Base-by-base conservation (phyloP, 2,329 filamentous ascomycete species). In the Massarina eburnea region DNA sequence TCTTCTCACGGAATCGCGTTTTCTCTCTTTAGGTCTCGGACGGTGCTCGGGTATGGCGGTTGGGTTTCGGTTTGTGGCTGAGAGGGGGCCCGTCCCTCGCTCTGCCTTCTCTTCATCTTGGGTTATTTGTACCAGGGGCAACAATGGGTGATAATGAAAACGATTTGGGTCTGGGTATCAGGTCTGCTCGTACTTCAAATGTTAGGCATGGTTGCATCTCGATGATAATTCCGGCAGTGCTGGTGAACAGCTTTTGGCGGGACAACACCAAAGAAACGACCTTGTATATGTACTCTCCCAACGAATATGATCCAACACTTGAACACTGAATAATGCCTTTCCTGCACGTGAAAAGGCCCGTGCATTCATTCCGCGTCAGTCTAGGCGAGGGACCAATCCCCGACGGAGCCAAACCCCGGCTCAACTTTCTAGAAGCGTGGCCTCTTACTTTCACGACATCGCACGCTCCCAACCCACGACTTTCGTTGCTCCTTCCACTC, bases 351-450 rank as follows among this genome's bases (percentile, higher is more conserved):
- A 39, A 18, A 7, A 8, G n/a, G 7, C 6, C 27, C 12, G 27
- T 30, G 9, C 27, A 14, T 42, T 27, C 32, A 41, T 47, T 45
- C 41, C 34, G n/a, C 19, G 8, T 33, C 30, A 20, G n/a, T 18
- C 36, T 34, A 40, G 47, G 43, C 45, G 48, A 48, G 35, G 20
- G 20, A 18, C 34, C 37, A 19, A 36, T 21, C 34, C 36, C 41
- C 34, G 46, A 39, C 24, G 37, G 46, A 27, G 48, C 53, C 62
- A 61, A 54, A 51, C 51, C 55, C 55, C 50, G 61, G 55, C 52
- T 52, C 49, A 49, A 51, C 52, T 60, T 61, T 63, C 61, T 54
- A 61, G 62, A 64, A 65, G 58, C 59, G 61, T 66, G 62, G 56
- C 64, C 39, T 42, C 30, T 42, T 26, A 39, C 24, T 21, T 41